These are phyloP conservation scores for Calamus simplicifolius DNA, from an alignment of 176 grass and related monocot species.

Conservation along the genomic window DNA sequence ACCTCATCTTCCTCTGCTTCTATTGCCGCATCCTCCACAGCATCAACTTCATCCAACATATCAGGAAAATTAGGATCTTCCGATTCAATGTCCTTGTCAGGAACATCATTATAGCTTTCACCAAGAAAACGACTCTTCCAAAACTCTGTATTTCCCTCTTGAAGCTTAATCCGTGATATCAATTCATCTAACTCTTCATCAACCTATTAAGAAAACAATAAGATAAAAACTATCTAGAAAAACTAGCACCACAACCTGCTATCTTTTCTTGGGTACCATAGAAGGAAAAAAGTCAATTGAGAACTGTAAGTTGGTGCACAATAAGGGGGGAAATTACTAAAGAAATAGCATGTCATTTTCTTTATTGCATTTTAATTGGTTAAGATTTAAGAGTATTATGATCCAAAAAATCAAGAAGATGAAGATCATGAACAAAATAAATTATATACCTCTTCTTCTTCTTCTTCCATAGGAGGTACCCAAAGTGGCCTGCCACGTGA, in stretches of 20 bases:
- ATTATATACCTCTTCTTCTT: slow-evolving; percentile 67
- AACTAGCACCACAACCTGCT: too few relatives aligned
- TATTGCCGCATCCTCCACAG: slow-evolving; percentile 44
- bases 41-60: slow-evolving; percentile 39
- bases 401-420: slow-evolving; percentile 1
- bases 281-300: too few relatives aligned
- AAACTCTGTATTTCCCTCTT: slow-evolving; percentile 95
- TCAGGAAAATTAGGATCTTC: slow-evolving; percentile 42
- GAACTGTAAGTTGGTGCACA: too few relatives aligned
- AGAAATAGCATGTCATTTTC: too few relatives aligned
- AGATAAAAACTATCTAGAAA: background rate
- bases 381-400: slow-evolving; percentile 1
- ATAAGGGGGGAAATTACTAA: too few relatives aligned
- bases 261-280: too few relatives aligned
- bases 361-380: too few relatives aligned
- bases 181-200: slow-evolving; percentile 80
- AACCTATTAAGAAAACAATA: slow-evolving; percentile 43
- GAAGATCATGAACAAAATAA: slow-evolving; percentile 8
- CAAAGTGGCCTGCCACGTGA: slow-evolving; percentile 91
- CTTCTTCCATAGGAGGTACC: slow-evolving; percentile 85
- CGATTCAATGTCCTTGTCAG: slow-evolving; percentile 41
- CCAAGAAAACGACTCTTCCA: slow-evolving; percentile 91
- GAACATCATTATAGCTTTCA: slow-evolving; percentile 58
- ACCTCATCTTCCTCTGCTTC: slow-evolving; percentile 73
- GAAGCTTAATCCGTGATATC: slow-evolving; percentile 75